Percentiles rank a stretch among this genome's conserved stretches.
Evolutionary conservation across 306 rosid genomes (phyloP).

Genomic region (barrel medic (Medicago truncatula)): DNA sequence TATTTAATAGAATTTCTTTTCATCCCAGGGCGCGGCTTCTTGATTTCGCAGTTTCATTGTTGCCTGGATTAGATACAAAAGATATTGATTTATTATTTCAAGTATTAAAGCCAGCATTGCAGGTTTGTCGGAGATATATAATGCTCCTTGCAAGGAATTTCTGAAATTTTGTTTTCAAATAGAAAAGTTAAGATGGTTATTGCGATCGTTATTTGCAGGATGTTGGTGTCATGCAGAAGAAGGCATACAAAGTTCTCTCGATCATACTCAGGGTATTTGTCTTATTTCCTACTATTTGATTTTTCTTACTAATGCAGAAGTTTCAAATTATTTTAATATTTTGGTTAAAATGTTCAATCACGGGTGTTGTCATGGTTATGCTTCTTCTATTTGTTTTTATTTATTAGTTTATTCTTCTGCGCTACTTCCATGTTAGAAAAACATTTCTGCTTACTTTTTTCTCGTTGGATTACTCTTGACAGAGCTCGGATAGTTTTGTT

Average conservation of each 20-base stretch:
- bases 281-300: slow-evolving; percentile 30
- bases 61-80: slow-evolving; percentile 69
- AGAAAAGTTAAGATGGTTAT: slow-evolving; percentile 29
- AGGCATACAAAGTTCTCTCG: slow-evolving; percentile 86
- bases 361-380: slow-evolving; percentile 18
- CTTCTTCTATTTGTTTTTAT: slow-evolving; percentile 2
- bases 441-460: slow-evolving; percentile 34
- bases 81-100: slow-evolving; percentile 62
- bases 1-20: slow-evolving; percentile 42
- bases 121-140: slow-evolving; percentile 56
- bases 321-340: not conserved
- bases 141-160: slow-evolving; percentile 17
- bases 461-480: slow-evolving; percentile 46
- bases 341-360: slow-evolving; percentile 10
- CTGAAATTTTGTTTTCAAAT: not conserved
- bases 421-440: slow-evolving; percentile 11
- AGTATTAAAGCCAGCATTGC: slow-evolving; percentile 71
- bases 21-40: slow-evolving; percentile 70
- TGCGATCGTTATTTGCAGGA: slow-evolving; percentile 63
- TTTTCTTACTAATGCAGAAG: not conserved
- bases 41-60: slow-evolving; percentile 77
- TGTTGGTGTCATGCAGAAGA: slow-evolving; percentile 84
- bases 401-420: not conserved
- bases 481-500: slow-evolving; percentile 67
- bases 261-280: slow-evolving; percentile 72